Percentiles rank a stretch among this genome's conserved stretches.
phyloP scores from a whole-genome alignment of 2,329 filamentous ascomycete genomes.

The Aspergillus flavus region DNA sequence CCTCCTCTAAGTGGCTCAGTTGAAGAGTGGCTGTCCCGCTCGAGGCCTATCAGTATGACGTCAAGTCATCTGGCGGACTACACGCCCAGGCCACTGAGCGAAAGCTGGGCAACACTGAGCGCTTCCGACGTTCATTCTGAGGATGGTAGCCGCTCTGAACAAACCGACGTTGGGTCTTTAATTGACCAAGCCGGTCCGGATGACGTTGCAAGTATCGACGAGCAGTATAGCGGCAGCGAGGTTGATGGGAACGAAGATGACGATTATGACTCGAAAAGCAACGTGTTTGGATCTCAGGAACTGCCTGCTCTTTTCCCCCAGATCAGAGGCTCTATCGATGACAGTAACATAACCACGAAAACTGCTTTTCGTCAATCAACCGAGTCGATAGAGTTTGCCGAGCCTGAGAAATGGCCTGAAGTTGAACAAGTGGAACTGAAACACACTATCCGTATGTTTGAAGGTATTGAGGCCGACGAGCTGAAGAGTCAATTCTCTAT shows the following conservation, averaged over 20 bases:
- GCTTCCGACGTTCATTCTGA: constrained; percentile 48
- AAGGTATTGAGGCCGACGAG: constrained; percentile 31
- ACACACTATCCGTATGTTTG: constrained; percentile 44
- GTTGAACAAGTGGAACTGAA: constrained; percentile 44
- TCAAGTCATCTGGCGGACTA: constrained; percentile 34
- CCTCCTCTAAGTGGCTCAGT: constrained; percentile 42
- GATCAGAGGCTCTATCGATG: constrained; percentile 32
- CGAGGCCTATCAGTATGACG: constrained; percentile 45
- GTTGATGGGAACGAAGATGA: constrained; percentile 37
- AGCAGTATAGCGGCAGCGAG: constrained; percentile 41
- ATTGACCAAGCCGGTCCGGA: constrained; percentile 46
- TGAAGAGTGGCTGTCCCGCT: constrained; percentile 45
- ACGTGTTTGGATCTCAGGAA: constrained; percentile 32
- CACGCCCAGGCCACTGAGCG: constrained; percentile 39
- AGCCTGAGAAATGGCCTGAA: constrained; percentile 45
- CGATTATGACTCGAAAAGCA: constrained; percentile 30
- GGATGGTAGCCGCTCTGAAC: constrained; percentile 48
- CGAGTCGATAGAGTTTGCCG: constrained; percentile 46
- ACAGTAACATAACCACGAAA: constrained; percentile 39
- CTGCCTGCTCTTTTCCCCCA: constrained; percentile 33
- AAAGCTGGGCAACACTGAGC: constrained; percentile 51
- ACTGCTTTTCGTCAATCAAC: constrained; percentile 35
- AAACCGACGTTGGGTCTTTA: constrained; percentile 47
- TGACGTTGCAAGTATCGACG: constrained; percentile 49
- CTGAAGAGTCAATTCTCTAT: constrained; percentile 32